Percentiles rank a stretch among this genome's conserved stretches.
These are phyloP conservation scores for Silene noctiflora DNA, from an alignment of 179 eudicot species.

Conservation along the genomic window DNA sequence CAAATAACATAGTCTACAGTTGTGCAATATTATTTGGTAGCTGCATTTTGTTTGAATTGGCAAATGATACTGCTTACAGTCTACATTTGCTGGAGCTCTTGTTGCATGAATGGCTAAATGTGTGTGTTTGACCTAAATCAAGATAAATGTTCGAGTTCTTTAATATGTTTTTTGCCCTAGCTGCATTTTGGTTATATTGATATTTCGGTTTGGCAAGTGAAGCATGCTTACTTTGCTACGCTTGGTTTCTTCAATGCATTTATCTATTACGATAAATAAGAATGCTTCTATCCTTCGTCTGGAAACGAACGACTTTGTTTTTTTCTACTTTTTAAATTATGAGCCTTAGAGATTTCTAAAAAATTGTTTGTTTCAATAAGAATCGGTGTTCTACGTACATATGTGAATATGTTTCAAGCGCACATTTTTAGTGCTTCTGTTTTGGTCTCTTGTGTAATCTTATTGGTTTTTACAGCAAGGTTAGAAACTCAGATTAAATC, in stretches of 20 bases:
- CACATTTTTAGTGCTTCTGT: neutral
- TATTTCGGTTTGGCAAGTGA: neutral
- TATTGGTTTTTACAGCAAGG: neutral
- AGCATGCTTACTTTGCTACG: neutral
- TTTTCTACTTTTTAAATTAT: neutral
- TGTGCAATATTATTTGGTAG: neutral
- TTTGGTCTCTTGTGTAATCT: neutral
- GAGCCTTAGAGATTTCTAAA: neutral
- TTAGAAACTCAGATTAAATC: neutral
- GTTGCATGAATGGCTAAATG: neutral
- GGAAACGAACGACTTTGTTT: neutral
- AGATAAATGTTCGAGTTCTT: neutral
- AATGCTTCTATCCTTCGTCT: neutral
- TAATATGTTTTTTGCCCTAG: neutral
- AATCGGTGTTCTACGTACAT: neutral
- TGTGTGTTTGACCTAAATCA: neutral
- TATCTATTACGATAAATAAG: neutral
- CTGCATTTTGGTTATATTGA: neutral
- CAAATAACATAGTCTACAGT: conserved; percentile 6
- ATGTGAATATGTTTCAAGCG: neutral
- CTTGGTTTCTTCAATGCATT: neutral
- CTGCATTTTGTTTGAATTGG: neutral
- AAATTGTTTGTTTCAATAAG: neutral
- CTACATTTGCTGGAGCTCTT: neutral
- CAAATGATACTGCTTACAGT: neutral